Base-by-base conservation (phyloP, 306 rosid genomes). In the Prosopis cineraria region DNA sequence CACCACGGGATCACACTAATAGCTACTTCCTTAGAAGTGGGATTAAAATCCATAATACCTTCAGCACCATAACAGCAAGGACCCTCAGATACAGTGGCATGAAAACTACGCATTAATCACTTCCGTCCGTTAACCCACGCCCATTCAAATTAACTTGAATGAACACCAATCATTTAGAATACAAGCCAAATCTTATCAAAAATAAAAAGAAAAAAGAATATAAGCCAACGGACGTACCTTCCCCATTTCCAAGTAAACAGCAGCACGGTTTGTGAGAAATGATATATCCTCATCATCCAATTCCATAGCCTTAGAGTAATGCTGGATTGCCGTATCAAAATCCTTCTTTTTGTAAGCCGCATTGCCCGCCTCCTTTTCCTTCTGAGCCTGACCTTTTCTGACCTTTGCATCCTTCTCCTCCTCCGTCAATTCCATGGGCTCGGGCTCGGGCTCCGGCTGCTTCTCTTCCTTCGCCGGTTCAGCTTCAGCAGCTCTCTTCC, bases 331-430 rank as follows among this genome's bases (percentile, higher is more conserved):
- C 0, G 93, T 76, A 3, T 95, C 94, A 19, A 95, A 95, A 58
- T 95, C 93, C 90, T 95, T 95, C 96, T 95, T 93, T 77, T 91
- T 95, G 50, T 95, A 95, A 0, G 99, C 94, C 0, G 85, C 97
- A 89, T 95, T 95, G 45, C 99, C 99, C 1, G 87, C 86, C 3
- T 95, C 99, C 81, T 95, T 95, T 73, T 93, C 97, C 86, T 82
- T 89, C 85, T 83, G 81, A 0, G 98, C 98, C 82, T 90, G 86
- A 7, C 83, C 86, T 74, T 93, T 95, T 77, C 69, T 88, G 83
- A 87, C 86, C 83, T 89, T 95, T 0, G 62, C 72, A 40, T 68
- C 90, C 64, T 22, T 89, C 74, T 83, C 91, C 41, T 90, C 97
- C 25, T 47, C 83, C 0, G 27, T 4, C 39, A 78, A 8, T 0